Conservation (phyloP, 1,284 basidiomycete species). For the Malassezia obtusa region DNA sequence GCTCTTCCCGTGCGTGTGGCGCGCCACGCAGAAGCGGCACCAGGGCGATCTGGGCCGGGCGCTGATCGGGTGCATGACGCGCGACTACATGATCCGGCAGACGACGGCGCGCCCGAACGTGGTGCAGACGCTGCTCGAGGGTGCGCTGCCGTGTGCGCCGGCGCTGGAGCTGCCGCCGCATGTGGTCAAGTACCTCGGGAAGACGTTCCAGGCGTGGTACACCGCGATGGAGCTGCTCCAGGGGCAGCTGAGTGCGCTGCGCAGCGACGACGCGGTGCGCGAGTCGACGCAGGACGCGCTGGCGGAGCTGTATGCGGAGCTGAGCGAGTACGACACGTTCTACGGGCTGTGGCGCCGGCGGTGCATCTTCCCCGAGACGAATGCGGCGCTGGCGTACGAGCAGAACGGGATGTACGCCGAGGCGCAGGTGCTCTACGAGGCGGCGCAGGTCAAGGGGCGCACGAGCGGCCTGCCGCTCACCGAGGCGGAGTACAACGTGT, state of each 20-base stretch:
- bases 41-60: slow-evolving; percentile 81
- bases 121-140: slow-evolving; percentile 79
- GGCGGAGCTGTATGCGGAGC: slow-evolving; percentile 87
- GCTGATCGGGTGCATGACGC: slow-evolving; percentile 79
- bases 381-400: slow-evolving; percentile 82
- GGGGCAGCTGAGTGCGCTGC: slow-evolving; percentile 57
- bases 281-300: slow-evolving; percentile 84
- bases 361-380: slow-evolving; percentile 78
- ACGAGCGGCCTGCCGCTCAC: slow-evolving; percentile 77
- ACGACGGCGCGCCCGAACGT: slow-evolving; percentile 85
- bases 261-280: slow-evolving; percentile 67
- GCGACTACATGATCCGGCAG: slow-evolving; percentile 86
- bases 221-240: slow-evolving; percentile 80
- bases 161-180: slow-evolving; percentile 83
- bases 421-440: slow-evolving; percentile 79
- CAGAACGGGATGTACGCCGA: slow-evolving; percentile 97
- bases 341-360: slow-evolving; percentile 91
- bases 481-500: slow-evolving; percentile 90
- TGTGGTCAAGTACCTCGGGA: slow-evolving; percentile 88
- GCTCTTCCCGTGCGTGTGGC: slow-evolving; percentile 81
- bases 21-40: slow-evolving; percentile 70
- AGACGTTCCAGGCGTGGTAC: slow-evolving; percentile 94
- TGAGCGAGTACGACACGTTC: slow-evolving; percentile 93
- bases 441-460: slow-evolving; percentile 76
- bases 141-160: slow-evolving; percentile 72